Evolutionary conservation across 352 stramenopile genomes (phyloP).

Genomic region (Phytopythium vexans): DNA sequence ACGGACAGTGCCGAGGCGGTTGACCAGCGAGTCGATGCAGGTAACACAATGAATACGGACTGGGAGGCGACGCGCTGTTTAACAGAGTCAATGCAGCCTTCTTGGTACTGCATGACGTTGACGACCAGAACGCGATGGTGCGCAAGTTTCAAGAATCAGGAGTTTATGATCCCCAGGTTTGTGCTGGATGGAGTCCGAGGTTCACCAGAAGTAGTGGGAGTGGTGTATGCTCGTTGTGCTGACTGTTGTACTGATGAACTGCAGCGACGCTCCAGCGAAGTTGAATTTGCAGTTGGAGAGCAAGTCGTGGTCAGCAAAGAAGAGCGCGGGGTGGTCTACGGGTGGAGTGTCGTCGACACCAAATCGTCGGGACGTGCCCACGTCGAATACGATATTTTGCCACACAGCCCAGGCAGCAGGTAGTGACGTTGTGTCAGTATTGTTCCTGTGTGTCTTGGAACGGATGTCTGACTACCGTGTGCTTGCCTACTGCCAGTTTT

Average conservation of each 20-base stretch:
- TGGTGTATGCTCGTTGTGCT: background rate
- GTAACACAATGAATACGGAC: conserved; percentile 9
- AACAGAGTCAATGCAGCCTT: conserved; percentile 32
- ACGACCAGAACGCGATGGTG: conserved; percentile 72
- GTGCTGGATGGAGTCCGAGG: conserved; percentile 1
- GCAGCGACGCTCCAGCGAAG: conserved; percentile 42
- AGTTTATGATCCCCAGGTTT: conserved; percentile 51
- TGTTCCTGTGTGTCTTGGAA: background rate
- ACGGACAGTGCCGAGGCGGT: conserved; percentile 16
- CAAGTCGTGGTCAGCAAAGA: conserved; percentile 57
- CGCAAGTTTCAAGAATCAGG: conserved; percentile 37
- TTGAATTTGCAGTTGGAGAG: conserved; percentile 67
- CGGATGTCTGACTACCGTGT: background rate
- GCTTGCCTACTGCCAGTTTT: conserved; percentile 23
- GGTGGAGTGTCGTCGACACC: conserved; percentile 38
- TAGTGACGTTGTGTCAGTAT: conserved; percentile 9
- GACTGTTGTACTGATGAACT: background rate
- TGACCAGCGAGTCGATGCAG: conserved; percentile 50
- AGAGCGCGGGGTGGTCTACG: conserved; percentile 55
- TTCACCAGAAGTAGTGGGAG: conserved; percentile 3
- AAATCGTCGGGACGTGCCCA: conserved; percentile 31
- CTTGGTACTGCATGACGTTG: conserved; percentile 41
- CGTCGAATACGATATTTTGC: conserved; percentile 71
- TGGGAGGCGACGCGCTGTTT: background rate
- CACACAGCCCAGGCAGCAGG: conserved; percentile 49